phyloP scores from a whole-genome alignment of 305 asterid genomes.

The Fraxinus xanthoxyloides region DNA sequence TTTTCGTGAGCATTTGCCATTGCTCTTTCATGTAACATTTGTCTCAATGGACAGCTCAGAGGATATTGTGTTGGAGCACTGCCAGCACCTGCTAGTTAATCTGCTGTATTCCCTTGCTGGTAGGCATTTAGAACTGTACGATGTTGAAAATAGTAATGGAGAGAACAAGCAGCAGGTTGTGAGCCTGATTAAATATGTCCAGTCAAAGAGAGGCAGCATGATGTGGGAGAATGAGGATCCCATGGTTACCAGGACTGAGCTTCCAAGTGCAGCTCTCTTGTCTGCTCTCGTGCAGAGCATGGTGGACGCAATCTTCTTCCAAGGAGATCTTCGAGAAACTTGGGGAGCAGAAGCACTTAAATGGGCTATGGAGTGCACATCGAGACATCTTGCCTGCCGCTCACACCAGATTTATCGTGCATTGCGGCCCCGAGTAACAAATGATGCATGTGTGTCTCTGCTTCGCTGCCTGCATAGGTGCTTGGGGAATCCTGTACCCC shows the following conservation, averaged over 20 bases:
- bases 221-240: constrained; percentile 99
- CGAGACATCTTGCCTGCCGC: constrained; percentile 97
- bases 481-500: constrained; percentile 86
- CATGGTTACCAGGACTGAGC: constrained; percentile 74
- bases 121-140: constrained; percentile 92
- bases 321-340: constrained; percentile 98
- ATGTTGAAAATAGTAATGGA: constrained; percentile 93
- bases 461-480: constrained; percentile 97
- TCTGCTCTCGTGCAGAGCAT: constrained; percentile 99
- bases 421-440: constrained; percentile 82
- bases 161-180: constrained; percentile 98
- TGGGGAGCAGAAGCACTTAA: constrained; percentile 99
- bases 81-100: constrained; percentile 98
- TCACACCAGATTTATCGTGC: constrained; percentile 99
- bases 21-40: constrained; percentile 94
- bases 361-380: constrained; percentile 99
- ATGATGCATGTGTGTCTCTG: constrained; percentile 92
- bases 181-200: constrained; percentile 93
- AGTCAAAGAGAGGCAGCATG: constrained; percentile 97
- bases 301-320: constrained; percentile 98
- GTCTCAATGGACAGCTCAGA: constrained; percentile 99
- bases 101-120: constrained; percentile 96
- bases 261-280: constrained; percentile 95
- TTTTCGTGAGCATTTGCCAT: constrained; percentile 94
- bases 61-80: constrained; percentile 95